A percentile compares a stretch with the other conserved stretches of the same genome.
Conservation (phyloP, 1,139 yeast genomes). For the Lodderomyces elongisporus region DNA sequence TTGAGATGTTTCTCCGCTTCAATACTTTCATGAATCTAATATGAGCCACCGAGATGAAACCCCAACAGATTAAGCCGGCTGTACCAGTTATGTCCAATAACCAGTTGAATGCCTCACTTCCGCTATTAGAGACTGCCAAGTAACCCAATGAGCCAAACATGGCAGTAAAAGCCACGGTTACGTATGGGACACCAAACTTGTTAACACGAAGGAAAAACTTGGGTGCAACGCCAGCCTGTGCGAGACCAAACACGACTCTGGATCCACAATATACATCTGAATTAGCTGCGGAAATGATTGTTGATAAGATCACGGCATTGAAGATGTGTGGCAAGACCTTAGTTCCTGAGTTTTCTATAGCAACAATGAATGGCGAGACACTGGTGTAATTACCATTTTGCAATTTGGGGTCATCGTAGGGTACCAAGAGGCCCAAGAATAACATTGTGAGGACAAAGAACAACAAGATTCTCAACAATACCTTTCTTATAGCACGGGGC, state of each 20-base stretch:
- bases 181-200: constrained; percentile 62
- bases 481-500: constrained; percentile 64
- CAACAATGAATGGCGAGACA: constrained; percentile 51
- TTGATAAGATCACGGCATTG: constrained; percentile 66
- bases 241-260: constrained; percentile 63
- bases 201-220: constrained; percentile 47
- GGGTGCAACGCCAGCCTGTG: constrained; percentile 60
- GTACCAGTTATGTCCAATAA: constrained; percentile 76
- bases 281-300: constrained; percentile 76
- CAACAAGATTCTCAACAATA: constrained; percentile 71
- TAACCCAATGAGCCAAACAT: constrained; percentile 63
- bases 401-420: constrained; percentile 59
- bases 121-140: constrained; percentile 58
- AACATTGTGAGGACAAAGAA: constrained; percentile 77
- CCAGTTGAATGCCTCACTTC: constrained; percentile 75
- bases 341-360: constrained; percentile 67
- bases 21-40: constrained; percentile 63
- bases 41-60: constrained; percentile 61
- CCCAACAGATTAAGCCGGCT: constrained; percentile 73
- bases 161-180: constrained; percentile 55
- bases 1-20: constrained; percentile 51
- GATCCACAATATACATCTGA: constrained; percentile 79
- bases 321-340: constrained; percentile 63
- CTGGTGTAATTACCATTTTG: constrained; percentile 28
- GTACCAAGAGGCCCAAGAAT: constrained; percentile 79